These are phyloP conservation scores for Sistotremastrum niveocremeum DNA, from an alignment of 768 basidiomycete genomes.

Conservation along the genomic window DNA sequence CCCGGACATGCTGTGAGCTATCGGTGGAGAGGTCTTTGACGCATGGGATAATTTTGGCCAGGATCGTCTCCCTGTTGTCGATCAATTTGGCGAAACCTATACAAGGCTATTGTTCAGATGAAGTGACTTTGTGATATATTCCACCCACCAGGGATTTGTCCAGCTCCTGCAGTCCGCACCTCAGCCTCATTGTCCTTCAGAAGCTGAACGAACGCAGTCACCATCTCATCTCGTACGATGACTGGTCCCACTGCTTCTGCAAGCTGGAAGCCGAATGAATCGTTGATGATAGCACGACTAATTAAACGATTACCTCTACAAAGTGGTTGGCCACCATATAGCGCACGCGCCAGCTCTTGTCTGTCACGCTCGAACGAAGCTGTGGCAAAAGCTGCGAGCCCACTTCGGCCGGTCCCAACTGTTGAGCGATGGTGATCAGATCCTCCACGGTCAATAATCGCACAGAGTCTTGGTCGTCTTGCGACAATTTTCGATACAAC, in stretches of 20 bases:
- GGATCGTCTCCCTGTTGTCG: slow-evolving; percentile 77
- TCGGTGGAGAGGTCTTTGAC: slow-evolving; percentile 91
- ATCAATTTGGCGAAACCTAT: slow-evolving; percentile 88
- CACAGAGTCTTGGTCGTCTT: slow-evolving; percentile 97
- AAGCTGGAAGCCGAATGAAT: slow-evolving; percentile 34
- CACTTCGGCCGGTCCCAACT: slow-evolving; percentile 75
- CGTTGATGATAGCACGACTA: neutral
- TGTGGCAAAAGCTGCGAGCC: slow-evolving; percentile 82
- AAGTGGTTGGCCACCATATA: slow-evolving; percentile 99
- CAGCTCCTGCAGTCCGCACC: slow-evolving; percentile 89
- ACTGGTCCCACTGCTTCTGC: slow-evolving; percentile 84
- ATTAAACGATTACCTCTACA: slow-evolving; percentile 53
- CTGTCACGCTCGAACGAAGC: slow-evolving; percentile 75
- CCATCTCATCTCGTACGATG: slow-evolving; percentile 86
- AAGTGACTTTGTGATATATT: neutral
- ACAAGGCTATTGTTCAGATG: slow-evolving; percentile 5
- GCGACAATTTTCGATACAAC: slow-evolving; percentile 85
- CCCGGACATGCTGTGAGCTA: slow-evolving; percentile 91
- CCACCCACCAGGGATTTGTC: slow-evolving; percentile 83
- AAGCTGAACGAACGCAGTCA: slow-evolving; percentile 82
- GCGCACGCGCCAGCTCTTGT: slow-evolving; percentile 97
- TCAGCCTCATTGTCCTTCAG: slow-evolving; percentile 98
- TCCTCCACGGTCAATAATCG: slow-evolving; percentile 91
- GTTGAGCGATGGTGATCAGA: slow-evolving; percentile 81
- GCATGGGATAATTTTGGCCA: slow-evolving; percentile 86